Base-by-base conservation (phyloP, 208 protist species). In the Crithidia brevicula region DNA sequence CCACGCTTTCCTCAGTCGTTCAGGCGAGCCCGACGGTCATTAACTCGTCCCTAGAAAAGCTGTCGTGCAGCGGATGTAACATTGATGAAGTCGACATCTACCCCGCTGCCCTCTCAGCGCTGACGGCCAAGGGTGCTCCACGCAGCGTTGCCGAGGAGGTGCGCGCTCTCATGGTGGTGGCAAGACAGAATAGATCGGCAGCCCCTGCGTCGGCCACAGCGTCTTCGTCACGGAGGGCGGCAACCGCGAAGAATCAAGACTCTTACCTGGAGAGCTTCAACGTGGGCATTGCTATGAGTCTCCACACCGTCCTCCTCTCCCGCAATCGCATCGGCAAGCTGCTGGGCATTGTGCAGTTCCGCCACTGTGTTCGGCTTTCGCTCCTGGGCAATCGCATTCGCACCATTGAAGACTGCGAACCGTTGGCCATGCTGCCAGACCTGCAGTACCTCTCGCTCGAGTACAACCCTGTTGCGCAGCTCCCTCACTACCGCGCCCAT, bases 401-500 rank as follows among this genome's bases (percentile, higher is more conserved):
- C 38, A 77, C 74, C 50, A 77, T 96, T 20, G 89, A 93, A 57
- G 79, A 88, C 56, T 94, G 86, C 50, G 89, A 92, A 62, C 82
- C 85, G n/a, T 81, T 96, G 10, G 73, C 78, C 45, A 43, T 94
- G 50, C 74, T 96, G 4, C 77, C 82, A 0, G 67, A 82, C 34
- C 78, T 96, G n/a, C 73, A 75, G 47, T 92, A 85, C 58, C 82
- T 96, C 46, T 90, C 85, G 1, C 63, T 96, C 27, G 88, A 93
- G 72, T 93, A 85, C 68, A 94, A 94, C 62, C 92, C 92, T 8
- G 92, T 96, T 15, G 65, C 82, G 6, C 67, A 73, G 22, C 81
- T 94, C 13, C 80, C 86, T 22, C 84, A 95, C 66, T 96, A 94
- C 70, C 85, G 85, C 34, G 81, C 85, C 3, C 92, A 96, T 38